Percentiles rank a stretch among this genome's conserved stretches.
These are phyloP conservation scores for Wickerhamomyces bovis DNA, from an alignment of 805 yeast genomes.

Conservation along the genomic window DNA sequence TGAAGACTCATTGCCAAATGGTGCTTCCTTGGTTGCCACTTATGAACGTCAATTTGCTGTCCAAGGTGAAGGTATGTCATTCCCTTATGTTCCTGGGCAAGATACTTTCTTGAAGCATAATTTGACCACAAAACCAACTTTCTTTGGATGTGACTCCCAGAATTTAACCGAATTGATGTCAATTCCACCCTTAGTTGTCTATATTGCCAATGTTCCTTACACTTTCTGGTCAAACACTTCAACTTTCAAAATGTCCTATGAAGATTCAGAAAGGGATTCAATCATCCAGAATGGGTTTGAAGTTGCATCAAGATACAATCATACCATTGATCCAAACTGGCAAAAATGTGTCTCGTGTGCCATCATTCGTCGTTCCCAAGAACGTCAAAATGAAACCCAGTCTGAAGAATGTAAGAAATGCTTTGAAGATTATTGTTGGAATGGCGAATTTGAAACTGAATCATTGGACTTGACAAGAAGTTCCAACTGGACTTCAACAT, in stretches of 20 bases:
- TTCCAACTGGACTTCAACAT: slow-evolving; percentile 3
- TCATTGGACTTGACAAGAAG: neutral
- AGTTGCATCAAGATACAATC: slow-evolving; percentile 55
- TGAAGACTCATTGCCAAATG: slow-evolving; percentile 56
- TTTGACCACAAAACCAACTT: slow-evolving; percentile 63
- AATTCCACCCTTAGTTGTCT: slow-evolving; percentile 72
- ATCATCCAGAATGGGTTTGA: slow-evolving; percentile 75
- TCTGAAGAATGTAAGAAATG: slow-evolving; percentile 65
- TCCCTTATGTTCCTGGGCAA: slow-evolving; percentile 77
- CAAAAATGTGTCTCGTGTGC: slow-evolving; percentile 79
- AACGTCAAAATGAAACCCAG: slow-evolving; percentile 53
- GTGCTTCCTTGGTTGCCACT: slow-evolving; percentile 49
- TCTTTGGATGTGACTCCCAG: slow-evolving; percentile 74
- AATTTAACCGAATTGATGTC: slow-evolving; percentile 51
- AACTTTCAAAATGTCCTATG: slow-evolving; percentile 60
- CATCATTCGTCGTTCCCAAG: slow-evolving; percentile 70
- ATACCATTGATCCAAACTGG: slow-evolving; percentile 65
- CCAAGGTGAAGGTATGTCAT: slow-evolving; percentile 51
- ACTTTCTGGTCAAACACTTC: slow-evolving; percentile 65
- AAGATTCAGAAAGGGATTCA: slow-evolving; percentile 46
- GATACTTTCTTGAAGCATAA: slow-evolving; percentile 53
- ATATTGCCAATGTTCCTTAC: slow-evolving; percentile 68
- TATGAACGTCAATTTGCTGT: slow-evolving; percentile 51
- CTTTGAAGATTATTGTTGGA: slow-evolving; percentile 73
- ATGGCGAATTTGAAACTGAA: slow-evolving; percentile 32